Evolutionary conservation across 495 filamentous ascomycete species (phyloP).

Genomic region (Aspergillus nidulans): DNA sequence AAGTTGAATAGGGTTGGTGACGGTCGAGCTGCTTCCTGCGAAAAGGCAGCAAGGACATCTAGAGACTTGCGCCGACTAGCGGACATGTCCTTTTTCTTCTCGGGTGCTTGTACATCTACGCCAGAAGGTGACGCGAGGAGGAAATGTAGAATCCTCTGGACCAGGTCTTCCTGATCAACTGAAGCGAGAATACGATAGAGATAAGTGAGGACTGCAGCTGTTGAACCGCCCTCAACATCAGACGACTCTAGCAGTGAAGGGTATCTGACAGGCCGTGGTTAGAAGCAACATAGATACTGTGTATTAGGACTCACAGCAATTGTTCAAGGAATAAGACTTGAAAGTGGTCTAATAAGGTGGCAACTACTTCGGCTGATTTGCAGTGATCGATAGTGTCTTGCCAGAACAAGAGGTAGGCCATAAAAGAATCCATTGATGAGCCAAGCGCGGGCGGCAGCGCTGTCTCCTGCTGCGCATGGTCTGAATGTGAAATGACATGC

Average conservation of each 20-base stretch:
- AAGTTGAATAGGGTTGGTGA: slow-evolving; percentile 89
- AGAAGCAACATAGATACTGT: not conserved
- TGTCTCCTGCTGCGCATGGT: slow-evolving; percentile 52
- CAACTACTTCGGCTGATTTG: slow-evolving; percentile 82
- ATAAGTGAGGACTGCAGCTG: slow-evolving; percentile 93
- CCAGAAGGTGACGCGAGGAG: slow-evolving; percentile 68
- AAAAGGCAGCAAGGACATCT: slow-evolving; percentile 73
- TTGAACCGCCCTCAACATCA: slow-evolving; percentile 92
- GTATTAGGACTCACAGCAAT: slow-evolving; percentile 60
- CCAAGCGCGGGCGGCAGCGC: slow-evolving; percentile 55
- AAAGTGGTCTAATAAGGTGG: slow-evolving; percentile 92
- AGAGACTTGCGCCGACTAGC: slow-evolving; percentile 78
- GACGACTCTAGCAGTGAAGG: slow-evolving; percentile 94
- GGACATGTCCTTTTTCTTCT: slow-evolving; percentile 54
- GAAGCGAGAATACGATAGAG: slow-evolving; percentile 84
- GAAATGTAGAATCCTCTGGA: slow-evolving; percentile 90
- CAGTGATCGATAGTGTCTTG: slow-evolving; percentile 97
- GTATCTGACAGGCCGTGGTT: slow-evolving; percentile 53
- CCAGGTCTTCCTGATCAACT: slow-evolving; percentile 85
- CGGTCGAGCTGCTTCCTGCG: slow-evolving; percentile 58
- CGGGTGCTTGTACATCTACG: slow-evolving; percentile 16
- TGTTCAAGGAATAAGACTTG: slow-evolving; percentile 95
- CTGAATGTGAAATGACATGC: slow-evolving; percentile 77
- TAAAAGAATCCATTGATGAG: slow-evolving; percentile 81
- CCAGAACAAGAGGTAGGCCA: slow-evolving; percentile 95